Conservation (phyloP, 2,329 filamentous ascomycete species). For the Gremmenia infestans region DNA sequence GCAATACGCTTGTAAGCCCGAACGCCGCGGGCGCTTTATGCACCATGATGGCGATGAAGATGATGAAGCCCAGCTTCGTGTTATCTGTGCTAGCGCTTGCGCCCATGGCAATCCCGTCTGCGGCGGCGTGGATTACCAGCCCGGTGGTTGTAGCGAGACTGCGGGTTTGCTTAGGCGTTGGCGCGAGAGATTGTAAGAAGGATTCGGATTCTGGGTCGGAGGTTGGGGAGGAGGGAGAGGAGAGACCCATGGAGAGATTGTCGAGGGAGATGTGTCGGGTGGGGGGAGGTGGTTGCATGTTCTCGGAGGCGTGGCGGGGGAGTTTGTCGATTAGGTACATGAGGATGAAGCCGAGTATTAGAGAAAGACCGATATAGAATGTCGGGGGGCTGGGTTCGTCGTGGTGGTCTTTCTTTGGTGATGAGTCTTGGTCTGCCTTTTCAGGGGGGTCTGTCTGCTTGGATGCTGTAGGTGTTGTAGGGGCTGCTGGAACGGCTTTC, state of each 20-base stretch:
- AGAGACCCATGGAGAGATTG: conserved; percentile 58
- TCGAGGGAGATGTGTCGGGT: conserved; percentile 86
- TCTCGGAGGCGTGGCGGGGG: conserved; percentile 65
- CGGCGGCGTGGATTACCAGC: conserved; percentile 91
- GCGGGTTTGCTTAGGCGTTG: conserved; percentile 53
- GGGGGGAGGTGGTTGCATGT: conserved; percentile 57
- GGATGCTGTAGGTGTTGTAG: conserved; percentile 2
- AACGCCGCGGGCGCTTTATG: conserved; percentile 97
- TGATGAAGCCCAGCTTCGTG: conserved; percentile 76
- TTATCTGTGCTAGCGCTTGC: conserved; percentile 75
- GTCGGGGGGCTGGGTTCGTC: conserved; percentile 49
- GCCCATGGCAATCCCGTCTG: conserved; percentile 92
- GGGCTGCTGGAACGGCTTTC: background rate
- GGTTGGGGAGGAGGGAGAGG: conserved; percentile 30
- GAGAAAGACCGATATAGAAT: conserved; percentile 78
- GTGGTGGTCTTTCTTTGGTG: conserved; percentile 32
- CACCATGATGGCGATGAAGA: conserved; percentile 95
- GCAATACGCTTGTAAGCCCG: conserved; percentile 80
- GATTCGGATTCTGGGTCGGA: conserved; percentile 53
- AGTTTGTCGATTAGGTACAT: conserved; percentile 96
- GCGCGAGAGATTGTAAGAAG: conserved; percentile 54
- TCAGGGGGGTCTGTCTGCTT: conserved; percentile 9
- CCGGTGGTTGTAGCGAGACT: conserved; percentile 83
- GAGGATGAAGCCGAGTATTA: conserved; percentile 84
- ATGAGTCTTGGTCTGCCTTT: conserved; percentile 13